phyloP scores from a whole-genome alignment of 2,329 filamentous ascomycete genomes.

The Verticillium alfalfae region DNA sequence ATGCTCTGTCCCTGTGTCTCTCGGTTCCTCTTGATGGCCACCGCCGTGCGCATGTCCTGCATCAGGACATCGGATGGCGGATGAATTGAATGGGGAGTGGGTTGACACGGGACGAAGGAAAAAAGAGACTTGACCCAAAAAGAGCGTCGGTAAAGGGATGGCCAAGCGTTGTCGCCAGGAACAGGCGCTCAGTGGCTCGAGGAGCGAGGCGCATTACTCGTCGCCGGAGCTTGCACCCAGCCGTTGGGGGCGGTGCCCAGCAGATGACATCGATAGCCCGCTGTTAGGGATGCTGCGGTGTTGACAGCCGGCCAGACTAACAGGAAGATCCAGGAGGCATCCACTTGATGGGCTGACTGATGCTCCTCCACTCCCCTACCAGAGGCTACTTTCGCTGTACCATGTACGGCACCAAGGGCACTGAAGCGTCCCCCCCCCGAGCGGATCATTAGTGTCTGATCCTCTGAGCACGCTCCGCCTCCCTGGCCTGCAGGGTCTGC shows the following conservation, averaged over 20 bases:
- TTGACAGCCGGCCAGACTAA: background rate
- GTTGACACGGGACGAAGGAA: background rate
- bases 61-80: background rate
- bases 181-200: background rate
- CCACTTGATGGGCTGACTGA: background rate
- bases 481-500: slow-evolving; percentile 15
- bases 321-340: background rate
- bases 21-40: background rate
- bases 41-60: background rate
- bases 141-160: background rate
- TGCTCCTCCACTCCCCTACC: background rate
- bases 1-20: too few species aligned
- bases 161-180: background rate
- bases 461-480: slow-evolving; percentile 15
- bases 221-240: background rate
- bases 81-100: background rate
- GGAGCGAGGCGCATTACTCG: background rate
- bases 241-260: background rate
- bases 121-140: background rate
- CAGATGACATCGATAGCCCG: background rate
- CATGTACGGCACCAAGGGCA: too few species aligned
- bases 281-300: background rate
- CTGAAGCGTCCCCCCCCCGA: background rate
- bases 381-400: background rate
- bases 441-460: background rate